Base-by-base conservation (phyloP, 1,139 yeast genomes). In the Candida gigantensis region DNA sequence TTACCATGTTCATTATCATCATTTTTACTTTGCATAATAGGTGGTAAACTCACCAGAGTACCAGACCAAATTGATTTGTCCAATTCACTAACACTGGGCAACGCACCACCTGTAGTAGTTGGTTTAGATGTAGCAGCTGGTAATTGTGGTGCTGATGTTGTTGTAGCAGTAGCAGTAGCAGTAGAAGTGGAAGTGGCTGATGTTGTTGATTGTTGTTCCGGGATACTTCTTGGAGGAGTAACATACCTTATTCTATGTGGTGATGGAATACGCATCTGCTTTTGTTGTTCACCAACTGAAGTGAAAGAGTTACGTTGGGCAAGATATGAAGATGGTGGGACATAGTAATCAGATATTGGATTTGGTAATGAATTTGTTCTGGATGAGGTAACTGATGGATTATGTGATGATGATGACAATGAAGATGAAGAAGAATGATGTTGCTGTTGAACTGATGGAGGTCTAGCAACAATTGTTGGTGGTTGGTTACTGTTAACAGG, bases 81-180 rank as follows among this genome's bases (percentile, higher is more conserved):
- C 30, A 67, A 55, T 44, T 68, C 73, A 35, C 61, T 60, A 20
- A 67, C 69, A 16, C 65, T 60, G 2, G 72, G 72, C 15, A 63
- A 49, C 32, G 28, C 16, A 17, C 23, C 19, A 11, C 17, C 11
- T 3, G 30, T 16, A n/a, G 4, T 8, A 14, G 13, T 14, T 5
- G 6, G 45, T 52, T 13, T 49, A 48, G 19, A 44, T 48, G 21
- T 18, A 6, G 7, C 7, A 6, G 19, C 7, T 18, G 7, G 5
- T 18, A 7, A 3, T 23, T 9, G 9, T n/a, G 25, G 12, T 23
- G 25, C n/a, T 4, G 25, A n/a, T 23, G 25, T 23, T 23, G n/a
- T 11, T 12, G 12, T 11, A 7, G 25, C 12, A 6, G 25, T 23
- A 10, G 25, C 13, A 11, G 25, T 4, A 3, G 25, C 13, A 23